phyloP scores from a whole-genome alignment of 139 green algal species.

The Desmodesmus armatus region DNA sequence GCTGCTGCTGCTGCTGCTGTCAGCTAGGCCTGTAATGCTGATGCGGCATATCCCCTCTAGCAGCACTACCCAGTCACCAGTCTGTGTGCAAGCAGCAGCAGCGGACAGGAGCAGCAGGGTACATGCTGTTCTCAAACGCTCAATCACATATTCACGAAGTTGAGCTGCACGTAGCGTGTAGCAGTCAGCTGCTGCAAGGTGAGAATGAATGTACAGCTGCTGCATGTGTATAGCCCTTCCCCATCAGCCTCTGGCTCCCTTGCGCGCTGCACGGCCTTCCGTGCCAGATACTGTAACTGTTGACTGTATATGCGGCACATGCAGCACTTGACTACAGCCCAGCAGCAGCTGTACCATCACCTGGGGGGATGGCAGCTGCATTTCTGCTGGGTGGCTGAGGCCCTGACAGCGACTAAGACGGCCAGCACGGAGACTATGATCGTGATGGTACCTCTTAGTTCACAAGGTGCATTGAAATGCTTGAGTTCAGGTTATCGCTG shows the following conservation, averaged over 20 bases:
- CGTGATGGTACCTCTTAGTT: no score
- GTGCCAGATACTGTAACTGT: no score
- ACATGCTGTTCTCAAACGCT: no score
- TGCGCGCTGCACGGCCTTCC: no score
- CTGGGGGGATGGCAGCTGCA: background rate
- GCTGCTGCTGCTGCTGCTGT: background rate
- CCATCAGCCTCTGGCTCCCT: no score
- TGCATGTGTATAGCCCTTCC: no score
- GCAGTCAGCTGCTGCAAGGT: background rate
- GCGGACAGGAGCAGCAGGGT: background rate
- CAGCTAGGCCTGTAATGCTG: background rate
- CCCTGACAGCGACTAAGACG: background rate
- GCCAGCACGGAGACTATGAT: no score
- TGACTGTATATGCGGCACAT: background rate
- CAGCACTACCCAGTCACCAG: conserved; percentile 57
- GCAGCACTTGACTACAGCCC: background rate
- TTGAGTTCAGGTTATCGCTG: background rate
- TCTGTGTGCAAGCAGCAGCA: conserved; percentile 44
- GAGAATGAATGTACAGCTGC: background rate
- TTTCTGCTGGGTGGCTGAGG: background rate
- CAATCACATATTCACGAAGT: no score
- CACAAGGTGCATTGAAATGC: no score
- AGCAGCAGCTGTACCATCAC: background rate
- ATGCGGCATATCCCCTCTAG: conserved; percentile 58
- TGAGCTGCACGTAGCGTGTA: background rate